Evolutionary conservation across 345 rosid genomes (phyloP), one percentile per base, ranked within the genome.

Genomic region (Kandelia obovata): DNA sequence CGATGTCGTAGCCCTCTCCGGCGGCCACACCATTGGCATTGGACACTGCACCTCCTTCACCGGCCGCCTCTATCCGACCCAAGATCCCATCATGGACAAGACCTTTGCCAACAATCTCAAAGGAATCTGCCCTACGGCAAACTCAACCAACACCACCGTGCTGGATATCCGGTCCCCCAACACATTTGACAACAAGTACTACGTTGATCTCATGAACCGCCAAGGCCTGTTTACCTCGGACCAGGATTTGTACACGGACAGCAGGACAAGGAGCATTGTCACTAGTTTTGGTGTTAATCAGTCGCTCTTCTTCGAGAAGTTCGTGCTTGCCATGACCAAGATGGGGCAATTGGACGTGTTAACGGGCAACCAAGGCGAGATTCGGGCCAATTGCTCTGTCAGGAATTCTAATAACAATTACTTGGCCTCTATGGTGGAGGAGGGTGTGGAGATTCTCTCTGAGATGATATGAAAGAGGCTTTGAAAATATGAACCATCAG

Each of bases 171-270:
- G 92, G 55, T 73, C 88, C 0, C 97, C 98, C 7, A 69, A 88
- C 76, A 64, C 51, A 21, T 91, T 93, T 60, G 98, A 93, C 76
- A 93, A 91, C 83, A 86, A 89, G 83, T 93, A 91, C 77, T 89
- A 79, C 23, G 89, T 90, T 0, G 79, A 93, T 66, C 83, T 93
- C 71, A 80, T 86, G 93, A 89, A 89, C 78, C 86, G 96, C 23
- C 86, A 89, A 72, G 98, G 97, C 1, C 68, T 93, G 39, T 87
- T 93, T 75, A 89, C 91, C 0, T 93, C 97, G 0, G 98, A 93
- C 83, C 98, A 93, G 37, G 97, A 91, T 30, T 47, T 93, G 63
- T 93, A 86, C 81, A 77, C 78, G 7, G 80, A 93, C 49, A 51
- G 53, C 20, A 75, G 82, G 70, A 93, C 98, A 2, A 82, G 80